Percentiles rank a stretch among this genome's conserved stretches.
phyloP scores from a whole-genome alignment of 2,329 filamentous ascomycete genomes.

The Sporothrix mexicana region DNA sequence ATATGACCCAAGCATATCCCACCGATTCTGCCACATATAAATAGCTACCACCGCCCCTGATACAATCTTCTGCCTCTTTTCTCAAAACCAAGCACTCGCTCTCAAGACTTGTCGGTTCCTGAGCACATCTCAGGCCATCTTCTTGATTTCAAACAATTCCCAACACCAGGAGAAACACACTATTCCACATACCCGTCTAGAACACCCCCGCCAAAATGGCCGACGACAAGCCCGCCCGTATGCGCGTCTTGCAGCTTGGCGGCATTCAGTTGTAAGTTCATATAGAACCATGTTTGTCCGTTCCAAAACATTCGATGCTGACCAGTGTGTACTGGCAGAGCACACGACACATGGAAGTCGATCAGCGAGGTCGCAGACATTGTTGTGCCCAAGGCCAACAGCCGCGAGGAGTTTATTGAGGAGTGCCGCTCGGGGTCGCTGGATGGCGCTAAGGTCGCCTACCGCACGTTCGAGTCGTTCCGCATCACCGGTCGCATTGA shows the following conservation, averaged over 20 bases:
- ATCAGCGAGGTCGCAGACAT: constrained; percentile 69
- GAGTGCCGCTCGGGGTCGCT: constrained; percentile 36
- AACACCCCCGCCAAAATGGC: neutral
- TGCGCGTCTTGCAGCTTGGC: constrained; percentile 67
- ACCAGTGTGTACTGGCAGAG: constrained; percentile 53
- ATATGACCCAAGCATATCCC: neutral
- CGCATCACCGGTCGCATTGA: constrained; percentile 72
- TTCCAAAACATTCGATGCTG: neutral
- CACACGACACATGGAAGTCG: constrained; percentile 67
- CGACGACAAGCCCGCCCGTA: constrained; percentile 37
- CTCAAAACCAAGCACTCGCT: too few relatives aligned
- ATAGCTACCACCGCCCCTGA: neutral
- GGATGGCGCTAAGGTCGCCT: constrained; percentile 35
- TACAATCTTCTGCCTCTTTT: neutral
- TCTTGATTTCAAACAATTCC: neutral
- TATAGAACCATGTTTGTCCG: too few relatives aligned
- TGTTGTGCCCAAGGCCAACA: constrained; percentile 47
- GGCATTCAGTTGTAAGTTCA: constrained; percentile 62
- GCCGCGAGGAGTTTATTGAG: constrained; percentile 34
- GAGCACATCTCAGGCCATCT: neutral
- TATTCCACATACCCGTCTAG: neutral
- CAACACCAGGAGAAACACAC: neutral
- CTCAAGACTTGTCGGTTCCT: too few relatives aligned
- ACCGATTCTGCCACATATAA: neutral
- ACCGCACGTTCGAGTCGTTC: constrained; percentile 71